Evolutionary conservation across 2,329 filamentous ascomycete species (phyloP).

Genomic region (Chaetomium sp.): DNA sequence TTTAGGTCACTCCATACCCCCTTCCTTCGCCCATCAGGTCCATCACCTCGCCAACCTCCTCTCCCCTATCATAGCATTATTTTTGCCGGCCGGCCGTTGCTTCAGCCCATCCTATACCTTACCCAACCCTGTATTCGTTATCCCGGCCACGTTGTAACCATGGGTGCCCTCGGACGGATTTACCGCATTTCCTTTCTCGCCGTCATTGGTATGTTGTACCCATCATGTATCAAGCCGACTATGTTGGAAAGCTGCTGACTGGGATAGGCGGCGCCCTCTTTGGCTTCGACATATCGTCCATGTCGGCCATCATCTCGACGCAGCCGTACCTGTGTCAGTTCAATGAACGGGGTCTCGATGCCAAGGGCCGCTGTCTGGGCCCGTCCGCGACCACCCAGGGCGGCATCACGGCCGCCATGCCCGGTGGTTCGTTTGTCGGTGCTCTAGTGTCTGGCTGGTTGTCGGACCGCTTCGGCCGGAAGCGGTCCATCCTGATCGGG

Average conservation of each 20-base stretch:
- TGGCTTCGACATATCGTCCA: slow-evolving; percentile 41
- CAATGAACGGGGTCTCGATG: slow-evolving; percentile 33
- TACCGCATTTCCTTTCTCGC: slow-evolving; percentile 39
- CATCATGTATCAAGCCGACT: background rate
- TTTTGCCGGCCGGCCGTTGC: no score
- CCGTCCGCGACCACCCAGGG: slow-evolving; percentile 47
- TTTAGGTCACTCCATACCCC: no score
- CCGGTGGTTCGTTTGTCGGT: slow-evolving; percentile 62
- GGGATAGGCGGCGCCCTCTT: slow-evolving; percentile 34
- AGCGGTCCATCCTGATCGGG: slow-evolving; percentile 45
- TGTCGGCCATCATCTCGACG: slow-evolving; percentile 39
- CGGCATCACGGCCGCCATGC: slow-evolving; percentile 65
- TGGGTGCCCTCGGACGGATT: slow-evolving; percentile 31
- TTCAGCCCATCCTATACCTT: no score
- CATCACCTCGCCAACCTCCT: no score
- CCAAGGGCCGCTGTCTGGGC: slow-evolving; percentile 41
- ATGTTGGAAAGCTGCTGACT: background rate
- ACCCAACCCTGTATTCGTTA: no score
- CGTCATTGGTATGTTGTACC: slow-evolving; percentile 33
- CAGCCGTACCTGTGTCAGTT: slow-evolving; percentile 38
- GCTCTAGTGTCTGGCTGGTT: slow-evolving; percentile 53
- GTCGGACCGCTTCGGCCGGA: slow-evolving; percentile 47
- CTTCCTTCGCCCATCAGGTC: no score
- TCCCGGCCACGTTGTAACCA: slow-evolving; percentile 6
- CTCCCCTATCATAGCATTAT: no score